Base-by-base conservation (phyloP, 208 protist species). In the Crithidia acanthocephali region DNA sequence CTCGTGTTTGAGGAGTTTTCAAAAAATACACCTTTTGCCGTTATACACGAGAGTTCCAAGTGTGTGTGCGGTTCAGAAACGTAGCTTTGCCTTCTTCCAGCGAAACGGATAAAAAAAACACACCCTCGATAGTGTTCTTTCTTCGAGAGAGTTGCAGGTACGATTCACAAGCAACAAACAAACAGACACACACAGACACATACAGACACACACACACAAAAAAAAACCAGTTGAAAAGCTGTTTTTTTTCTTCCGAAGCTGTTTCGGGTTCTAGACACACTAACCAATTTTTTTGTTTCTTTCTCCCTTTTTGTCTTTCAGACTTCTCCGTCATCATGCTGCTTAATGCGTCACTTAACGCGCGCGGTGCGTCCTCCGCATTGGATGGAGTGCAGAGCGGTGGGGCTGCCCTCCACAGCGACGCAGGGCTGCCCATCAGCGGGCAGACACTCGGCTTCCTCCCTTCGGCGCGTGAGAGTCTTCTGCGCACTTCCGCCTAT, bases 241-340 rank as follows among this genome's bases (percentile, higher is more conserved):
- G n/a, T n/a, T n/a, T n/a, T n/a, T n/a, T n/a, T n/a, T n/a, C n/a
- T n/a, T n/a, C n/a, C n/a, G n/a, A n/a, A n/a, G 45, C 50, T 55
- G 23, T 22, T 55, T 30, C 23, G 23, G 18, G 37, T 42, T 15
- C 37, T 42, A 42, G 13, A 42, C 6, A 42, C 6, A 42, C 6
- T 42, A 42, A 42, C 6, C 9, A 15, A 13, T 42, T 33, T 62
- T 60, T 50, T 40, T 62, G 5, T 16, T 55, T 71, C 61, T 44
- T 58, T 59, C n/a, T n/a, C n/a, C n/a, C n/a, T n/a, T n/a, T n/a
- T n/a, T n/a, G n/a, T n/a, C n/a, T n/a, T n/a, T n/a, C n/a, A n/a
- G n/a, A n/a, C n/a, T n/a, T n/a, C n/a, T n/a, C n/a, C n/a, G 25
- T 60, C 40, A 4, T 58, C 15, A 58, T 40, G 25, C 20, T 22